Evolutionary conservation across 345 rosid genomes (phyloP).

Genomic region (Eucalyptus sideroxylon): DNA sequence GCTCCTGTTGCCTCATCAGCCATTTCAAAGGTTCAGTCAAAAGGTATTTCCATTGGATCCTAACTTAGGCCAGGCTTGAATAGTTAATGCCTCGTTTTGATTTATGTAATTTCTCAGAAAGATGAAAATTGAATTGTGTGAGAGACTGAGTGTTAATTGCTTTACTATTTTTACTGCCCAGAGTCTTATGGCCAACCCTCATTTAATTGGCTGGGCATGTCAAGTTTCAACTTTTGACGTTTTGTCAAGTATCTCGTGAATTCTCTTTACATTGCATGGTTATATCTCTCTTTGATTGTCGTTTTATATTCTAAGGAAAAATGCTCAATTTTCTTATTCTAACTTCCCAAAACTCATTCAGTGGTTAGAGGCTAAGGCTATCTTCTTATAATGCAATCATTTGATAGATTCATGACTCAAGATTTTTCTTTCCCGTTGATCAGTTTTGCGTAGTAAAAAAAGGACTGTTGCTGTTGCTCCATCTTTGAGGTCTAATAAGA

Average conservation of each 20-base stretch:
- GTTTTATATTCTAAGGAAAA: background rate
- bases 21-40: constrained; percentile 45
- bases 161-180: background rate
- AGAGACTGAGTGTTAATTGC: background rate
- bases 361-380: background rate
- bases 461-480: constrained; percentile 62
- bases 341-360: background rate
- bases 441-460: constrained; percentile 69
- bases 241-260: background rate
- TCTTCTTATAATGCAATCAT: background rate
- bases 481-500: constrained; percentile 80
- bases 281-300: background rate
- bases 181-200: background rate
- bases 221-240: background rate
- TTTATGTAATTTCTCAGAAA: background rate
- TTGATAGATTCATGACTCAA: background rate
- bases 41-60: constrained; percentile 33
- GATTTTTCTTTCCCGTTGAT: background rate
- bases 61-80: background rate
- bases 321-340: background rate
- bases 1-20: constrained; percentile 17
- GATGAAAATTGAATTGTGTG: background rate
- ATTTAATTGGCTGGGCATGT: background rate
- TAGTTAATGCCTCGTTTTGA: background rate
- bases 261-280: background rate